Evolutionary conservation across 306 rosid species (phyloP), one percentile per base, ranked within the genome.

Genomic region (Luffa acutangula): DNA sequence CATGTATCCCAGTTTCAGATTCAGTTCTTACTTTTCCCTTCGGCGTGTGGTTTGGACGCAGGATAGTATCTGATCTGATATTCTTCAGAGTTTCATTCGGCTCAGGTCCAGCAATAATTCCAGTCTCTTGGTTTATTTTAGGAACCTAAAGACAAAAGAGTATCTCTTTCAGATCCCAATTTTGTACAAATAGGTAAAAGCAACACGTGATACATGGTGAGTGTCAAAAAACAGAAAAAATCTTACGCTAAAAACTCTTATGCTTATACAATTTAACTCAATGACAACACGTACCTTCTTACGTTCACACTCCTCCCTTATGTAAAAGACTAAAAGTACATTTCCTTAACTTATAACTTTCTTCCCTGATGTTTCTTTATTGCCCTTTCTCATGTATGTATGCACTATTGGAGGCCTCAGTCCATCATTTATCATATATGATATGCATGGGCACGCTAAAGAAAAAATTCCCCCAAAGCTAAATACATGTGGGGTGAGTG

Each of bases 41-140:
- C 69, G 86, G 88, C 82, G 85, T 89, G 0, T 21, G 77, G 58
- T 87, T 79, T 75, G 98, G 94, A 76, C 92, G 91, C 41, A 94
- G 51, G 74, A 89, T 87, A 79, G 77, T 64, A 82, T 88, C 97
- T 42, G 96, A 89, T 84, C 97, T 86, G 52, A 21, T 18, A 78
- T 58, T 80, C 91, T 17, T 81, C 2, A 94, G 93, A 81, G 93
- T 85, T 52, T 82, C 87, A 77, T 49, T 86, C 71, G 87, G 94
- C 81, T 94, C 96, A 5, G 86, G 25, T 76, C 92, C 96, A 18
- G 80, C 74, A 77, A 88, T 83, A 77, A 88, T 83, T 46, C 87
- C 98, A 0, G 91, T 89, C 76, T 83, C 90, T 83, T 92, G 97
- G 86, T 92, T 57, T 73, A 90, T 89, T 13, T 93, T 56, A 65